These are phyloP conservation scores for Yamadazyma endophytica DNA, from an alignment of 805 yeast species.

Conservation along the genomic window DNA sequence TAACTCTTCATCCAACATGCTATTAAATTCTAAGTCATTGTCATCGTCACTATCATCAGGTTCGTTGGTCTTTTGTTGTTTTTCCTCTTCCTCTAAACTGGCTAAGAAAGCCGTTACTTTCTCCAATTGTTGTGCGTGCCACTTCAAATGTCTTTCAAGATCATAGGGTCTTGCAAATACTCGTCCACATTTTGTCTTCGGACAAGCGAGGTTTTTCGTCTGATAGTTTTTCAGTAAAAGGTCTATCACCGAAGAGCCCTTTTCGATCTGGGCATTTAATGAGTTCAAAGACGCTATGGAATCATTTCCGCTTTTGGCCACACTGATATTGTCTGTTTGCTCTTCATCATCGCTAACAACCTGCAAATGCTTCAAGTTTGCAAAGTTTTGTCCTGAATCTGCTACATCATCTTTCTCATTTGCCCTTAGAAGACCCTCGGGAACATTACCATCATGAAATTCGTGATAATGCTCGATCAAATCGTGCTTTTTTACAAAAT, in stretches of 20 bases:
- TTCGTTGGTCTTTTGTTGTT: slow-evolving; percentile 1
- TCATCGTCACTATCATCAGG: slow-evolving; percentile 2
- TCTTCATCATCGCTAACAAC: slow-evolving; percentile 2
- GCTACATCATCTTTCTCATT: slow-evolving; percentile 19
- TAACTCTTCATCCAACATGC: slow-evolving; percentile 11
- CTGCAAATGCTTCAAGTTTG: slow-evolving; percentile 5
- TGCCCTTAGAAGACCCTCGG: slow-evolving; percentile 26
- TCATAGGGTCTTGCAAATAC: slow-evolving; percentile 49
- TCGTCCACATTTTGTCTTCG: slow-evolving; percentile 48
- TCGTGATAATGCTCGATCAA: slow-evolving; percentile 52
- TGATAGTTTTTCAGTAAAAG: slow-evolving; percentile 35
- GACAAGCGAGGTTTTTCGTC: slow-evolving; percentile 39
- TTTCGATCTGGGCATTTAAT: slow-evolving; percentile 9
- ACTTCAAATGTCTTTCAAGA: slow-evolving; percentile 44
- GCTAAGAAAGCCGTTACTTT: slow-evolving; percentile 27
- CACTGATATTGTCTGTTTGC: slow-evolving; percentile 10
- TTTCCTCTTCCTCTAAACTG: slow-evolving; percentile 16
- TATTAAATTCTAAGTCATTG: slow-evolving; percentile 4
- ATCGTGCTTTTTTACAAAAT: slow-evolving; percentile 55
- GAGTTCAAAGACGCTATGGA: slow-evolving; percentile 9
- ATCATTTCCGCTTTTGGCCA: slow-evolving; percentile 1
- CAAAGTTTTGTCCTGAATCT: no score
- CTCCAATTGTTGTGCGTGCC: slow-evolving; percentile 43
- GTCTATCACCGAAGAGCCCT: slow-evolving; percentile 27
- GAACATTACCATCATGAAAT: slow-evolving; percentile 41